Conservation (phyloP, 1,284 basidiomycete genomes). For the Ustilago nuda region DNA sequence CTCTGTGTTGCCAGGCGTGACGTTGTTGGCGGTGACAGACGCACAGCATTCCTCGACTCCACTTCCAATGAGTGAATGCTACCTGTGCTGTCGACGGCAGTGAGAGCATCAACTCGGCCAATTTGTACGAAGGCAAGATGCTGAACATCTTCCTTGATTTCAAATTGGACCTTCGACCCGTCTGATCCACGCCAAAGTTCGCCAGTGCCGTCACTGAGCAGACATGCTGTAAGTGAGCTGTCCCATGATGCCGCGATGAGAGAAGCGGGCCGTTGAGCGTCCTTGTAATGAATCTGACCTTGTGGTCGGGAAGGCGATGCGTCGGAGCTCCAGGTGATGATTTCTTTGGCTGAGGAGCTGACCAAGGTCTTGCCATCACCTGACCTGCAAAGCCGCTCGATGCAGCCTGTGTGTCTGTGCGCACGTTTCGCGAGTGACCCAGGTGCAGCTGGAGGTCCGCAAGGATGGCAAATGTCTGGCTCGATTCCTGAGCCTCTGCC, state of each 20-base stretch:
- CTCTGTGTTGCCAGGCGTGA: constrained; percentile 2
- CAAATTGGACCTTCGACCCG: constrained; percentile 8
- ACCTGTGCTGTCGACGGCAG: constrained; percentile 15
- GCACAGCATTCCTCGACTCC: background rate
- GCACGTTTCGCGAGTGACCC: background rate
- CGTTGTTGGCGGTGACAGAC: background rate
- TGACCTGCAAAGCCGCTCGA: constrained; percentile 23
- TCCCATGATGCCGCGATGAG: constrained; percentile 14
- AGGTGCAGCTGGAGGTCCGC: constrained; percentile 16
- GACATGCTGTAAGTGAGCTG: constrained; percentile 11
- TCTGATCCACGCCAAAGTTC: constrained; percentile 12
- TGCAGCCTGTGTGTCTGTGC: constrained; percentile 23
- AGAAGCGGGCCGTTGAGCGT: background rate
- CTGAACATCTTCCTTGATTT: constrained; percentile 7
- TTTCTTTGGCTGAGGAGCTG: constrained; percentile 34
- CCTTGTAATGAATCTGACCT: constrained; percentile 16
- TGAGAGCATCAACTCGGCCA: constrained; percentile 3
- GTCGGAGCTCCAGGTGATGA: constrained; percentile 25
- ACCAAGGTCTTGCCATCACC: constrained; percentile 22
- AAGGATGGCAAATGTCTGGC: constrained; percentile 30
- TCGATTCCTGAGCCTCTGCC: constrained; percentile 46
- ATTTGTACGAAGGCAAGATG: constrained; percentile 12
- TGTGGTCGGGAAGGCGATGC: background rate
- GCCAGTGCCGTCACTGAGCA: constrained; percentile 9
- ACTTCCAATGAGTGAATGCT: constrained; percentile 15